phyloP scores from a whole-genome alignment of 306 rosid genomes.

The Prunus padus region DNA sequence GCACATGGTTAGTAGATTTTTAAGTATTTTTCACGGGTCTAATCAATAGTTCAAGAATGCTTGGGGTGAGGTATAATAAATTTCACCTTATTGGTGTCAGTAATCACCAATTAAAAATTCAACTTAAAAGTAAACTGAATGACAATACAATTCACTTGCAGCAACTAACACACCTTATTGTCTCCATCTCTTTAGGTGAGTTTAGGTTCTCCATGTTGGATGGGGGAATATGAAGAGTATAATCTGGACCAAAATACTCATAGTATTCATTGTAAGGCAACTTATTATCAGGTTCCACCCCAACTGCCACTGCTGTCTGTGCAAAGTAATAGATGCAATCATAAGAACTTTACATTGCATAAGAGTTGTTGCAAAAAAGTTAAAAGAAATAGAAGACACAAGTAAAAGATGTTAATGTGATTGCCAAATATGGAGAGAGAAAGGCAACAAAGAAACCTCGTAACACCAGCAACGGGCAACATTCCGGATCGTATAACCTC shows the following conservation, averaged over 20 bases:
- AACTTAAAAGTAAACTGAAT: not conserved
- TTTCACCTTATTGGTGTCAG: not conserved
- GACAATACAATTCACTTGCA: not conserved
- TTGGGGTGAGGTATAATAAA: not conserved
- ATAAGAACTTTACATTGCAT: not conserved
- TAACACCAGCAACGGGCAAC: conserved; percentile 99
- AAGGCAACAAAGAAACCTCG: conserved; percentile 48
- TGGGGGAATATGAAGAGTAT: conserved; percentile 71
- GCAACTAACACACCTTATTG: conserved; percentile 55
- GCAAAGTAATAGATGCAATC: conserved; percentile 26
- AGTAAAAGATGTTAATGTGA: conserved; percentile 12
- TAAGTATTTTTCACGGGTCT: not conserved
- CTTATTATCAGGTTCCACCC: conserved; percentile 85
- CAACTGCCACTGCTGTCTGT: conserved; percentile 95
- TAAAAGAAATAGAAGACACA: not conserved
- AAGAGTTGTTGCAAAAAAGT: not conserved
- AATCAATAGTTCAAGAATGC: no score
- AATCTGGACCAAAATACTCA: conserved; percentile 92
- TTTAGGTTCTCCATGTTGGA: conserved; percentile 82
- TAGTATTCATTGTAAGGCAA: conserved; percentile 87
- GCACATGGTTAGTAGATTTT: not conserved
- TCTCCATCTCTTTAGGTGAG: conserved; percentile 76
- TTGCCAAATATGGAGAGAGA: conserved; percentile 8
- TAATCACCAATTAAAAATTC: not conserved
- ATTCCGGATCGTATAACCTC: conserved; percentile 88